Conservation (phyloP, 306 rosid genomes). For the Gleditsia sinensis region DNA sequence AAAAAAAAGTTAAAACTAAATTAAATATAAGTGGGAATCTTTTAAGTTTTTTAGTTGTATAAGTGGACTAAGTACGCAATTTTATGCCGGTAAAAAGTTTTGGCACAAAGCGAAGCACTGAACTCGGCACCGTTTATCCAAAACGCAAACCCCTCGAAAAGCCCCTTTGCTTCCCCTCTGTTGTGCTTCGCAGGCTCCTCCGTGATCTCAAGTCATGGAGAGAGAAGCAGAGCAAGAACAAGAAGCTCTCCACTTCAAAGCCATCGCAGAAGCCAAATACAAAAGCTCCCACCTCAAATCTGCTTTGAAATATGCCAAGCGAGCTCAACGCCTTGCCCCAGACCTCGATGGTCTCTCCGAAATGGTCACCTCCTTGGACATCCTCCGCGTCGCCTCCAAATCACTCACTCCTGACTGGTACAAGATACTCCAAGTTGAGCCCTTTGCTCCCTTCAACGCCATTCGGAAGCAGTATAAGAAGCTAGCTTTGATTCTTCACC, state of each 20-base stretch:
- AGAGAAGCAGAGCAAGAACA: slow-evolving; percentile 33
- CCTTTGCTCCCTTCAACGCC: slow-evolving; percentile 53
- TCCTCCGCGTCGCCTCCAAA: slow-evolving; percentile 46
- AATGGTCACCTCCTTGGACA: slow-evolving; percentile 62
- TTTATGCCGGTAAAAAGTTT: too few relatives aligned
- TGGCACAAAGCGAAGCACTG: too few relatives aligned
- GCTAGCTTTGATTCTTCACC: slow-evolving; percentile 70
- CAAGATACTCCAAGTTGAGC: slow-evolving; percentile 63
- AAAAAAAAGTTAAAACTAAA: too few relatives aligned
- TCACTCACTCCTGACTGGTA: slow-evolving; percentile 52
- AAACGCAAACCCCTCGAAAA: background rate
- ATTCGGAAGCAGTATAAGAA: slow-evolving; percentile 70
- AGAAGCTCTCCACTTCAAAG: slow-evolving; percentile 56
- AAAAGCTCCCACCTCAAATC: slow-evolving; percentile 48
- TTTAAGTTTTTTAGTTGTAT: too few relatives aligned
- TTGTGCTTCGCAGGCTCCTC: background rate
- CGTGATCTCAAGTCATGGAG: slow-evolving; percentile 33
- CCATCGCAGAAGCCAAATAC: slow-evolving; percentile 57
- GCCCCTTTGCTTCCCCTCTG: background rate
- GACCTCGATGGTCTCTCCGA: slow-evolving; percentile 53
- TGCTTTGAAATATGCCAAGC: slow-evolving; percentile 70
- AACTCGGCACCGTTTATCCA: background rate
- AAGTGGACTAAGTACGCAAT: too few relatives aligned
- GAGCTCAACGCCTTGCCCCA: slow-evolving; percentile 57
- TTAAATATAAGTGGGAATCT: too few relatives aligned